These are phyloP conservation scores for Prunus campanulata DNA, from an alignment of 306 rosid species.

Conservation along the genomic window DNA sequence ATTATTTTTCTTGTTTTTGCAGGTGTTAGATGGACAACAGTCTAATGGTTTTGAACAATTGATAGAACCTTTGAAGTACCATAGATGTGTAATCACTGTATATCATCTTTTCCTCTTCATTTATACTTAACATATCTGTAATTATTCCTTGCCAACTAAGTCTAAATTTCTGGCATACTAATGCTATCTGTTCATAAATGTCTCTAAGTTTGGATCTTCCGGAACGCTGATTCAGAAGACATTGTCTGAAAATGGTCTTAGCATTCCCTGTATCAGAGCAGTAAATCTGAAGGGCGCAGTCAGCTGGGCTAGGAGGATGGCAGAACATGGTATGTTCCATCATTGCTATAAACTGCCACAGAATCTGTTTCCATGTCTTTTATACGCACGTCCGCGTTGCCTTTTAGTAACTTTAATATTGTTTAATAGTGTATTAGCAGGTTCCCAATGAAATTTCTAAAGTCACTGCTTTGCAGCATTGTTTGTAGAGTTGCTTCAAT, in stretches of 20 bases:
- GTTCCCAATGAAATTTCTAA: background rate
- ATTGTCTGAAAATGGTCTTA: conserved; percentile 21
- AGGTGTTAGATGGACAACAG: conserved; percentile 20
- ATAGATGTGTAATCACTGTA: conserved; percentile 38
- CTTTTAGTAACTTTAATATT: background rate
- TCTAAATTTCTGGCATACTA: background rate
- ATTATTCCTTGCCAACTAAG: background rate
- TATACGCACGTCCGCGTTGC: background rate
- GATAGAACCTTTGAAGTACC: conserved; percentile 29
- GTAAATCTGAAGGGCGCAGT: conserved; percentile 27
- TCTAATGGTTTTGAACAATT: conserved; percentile 33
- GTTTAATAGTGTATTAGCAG: background rate
- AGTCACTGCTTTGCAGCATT: background rate
- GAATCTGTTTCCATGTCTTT: background rate
- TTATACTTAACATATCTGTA: background rate
- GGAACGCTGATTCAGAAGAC: conserved; percentile 28
- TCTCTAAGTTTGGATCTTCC: conserved; percentile 26
- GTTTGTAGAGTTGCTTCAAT: background rate
- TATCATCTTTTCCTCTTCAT: conserved; percentile 4
- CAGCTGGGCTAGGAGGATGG: conserved; percentile 20
- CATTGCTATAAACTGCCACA: background rate
- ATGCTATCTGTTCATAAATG: background rate
- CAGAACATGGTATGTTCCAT: conserved; percentile 24
- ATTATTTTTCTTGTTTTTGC: background rate
- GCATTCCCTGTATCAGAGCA: conserved; percentile 26